Base-by-base conservation (phyloP, 768 basidiomycete genomes). In the Kwoniella pini region DNA sequence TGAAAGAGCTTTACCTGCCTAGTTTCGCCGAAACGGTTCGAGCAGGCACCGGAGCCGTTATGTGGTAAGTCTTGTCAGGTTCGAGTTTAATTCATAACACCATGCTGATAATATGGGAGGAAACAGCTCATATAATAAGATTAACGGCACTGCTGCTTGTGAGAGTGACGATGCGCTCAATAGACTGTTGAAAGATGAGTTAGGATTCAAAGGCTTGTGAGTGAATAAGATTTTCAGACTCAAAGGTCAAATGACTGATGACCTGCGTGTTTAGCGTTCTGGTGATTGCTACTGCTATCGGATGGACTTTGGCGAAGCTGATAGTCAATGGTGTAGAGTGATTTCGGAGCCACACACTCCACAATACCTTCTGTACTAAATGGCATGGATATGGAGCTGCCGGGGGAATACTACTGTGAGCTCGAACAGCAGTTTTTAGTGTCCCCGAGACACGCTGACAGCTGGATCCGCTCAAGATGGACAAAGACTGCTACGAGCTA, bases 11-110 rank as follows among this genome's bases (percentile, higher is more conserved):
- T 10, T 80, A 80, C 63, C 62, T 75, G 10, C 75, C 75, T 21
- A 69, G 68, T 30, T 80, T 80, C 54, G 78, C 75, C 4, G 79
- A 78, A 57, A 70, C 74, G 22, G 75, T 80, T 19, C 72, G 77
- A 58, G 78, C 78, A 0, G 79, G 79, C 13, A 69, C 71, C 12
- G 77, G 73, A 7, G 65, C 71, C 11, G 50, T 76, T 60, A 79
- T 79, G 77, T 76, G 73, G 73, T 71, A 22, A 48, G 68, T 64
- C 33, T 36, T 53, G 31, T 40, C 40, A 12, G 30, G 51, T 24
- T 13, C 21, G 19, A 13, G 28, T 21, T 19, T 22, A 24, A 36
- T 26, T 27, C 22, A 24, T 9, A 13, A 13, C 33, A 9, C 42
- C 9, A 27, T 17, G 42, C 22, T 19, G 17, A 2, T 10, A 28